phyloP scores from a whole-genome alignment of 148 eudicot species.

The Dysphania ambrosioides region DNA sequence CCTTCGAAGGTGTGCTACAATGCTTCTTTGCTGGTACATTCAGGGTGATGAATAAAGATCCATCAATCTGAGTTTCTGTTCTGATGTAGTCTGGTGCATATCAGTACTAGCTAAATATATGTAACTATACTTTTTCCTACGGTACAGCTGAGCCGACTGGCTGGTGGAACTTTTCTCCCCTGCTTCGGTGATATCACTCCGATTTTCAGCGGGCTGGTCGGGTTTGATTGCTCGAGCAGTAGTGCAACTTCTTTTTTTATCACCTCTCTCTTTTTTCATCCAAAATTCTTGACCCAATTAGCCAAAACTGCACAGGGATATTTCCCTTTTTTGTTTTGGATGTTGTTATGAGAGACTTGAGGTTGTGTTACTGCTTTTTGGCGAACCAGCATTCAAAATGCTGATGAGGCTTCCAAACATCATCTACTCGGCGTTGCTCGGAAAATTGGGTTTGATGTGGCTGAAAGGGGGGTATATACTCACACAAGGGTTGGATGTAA shows the following conservation, averaged over 20 bases:
- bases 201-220: constrained; percentile 2
- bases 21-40: constrained; percentile 81
- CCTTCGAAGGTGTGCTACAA: constrained; percentile 85
- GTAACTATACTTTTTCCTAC: constrained; percentile 14
- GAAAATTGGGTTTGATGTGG: constrained; percentile 5
- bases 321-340: constrained; percentile 7
- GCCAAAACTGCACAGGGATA: constrained; percentile 24
- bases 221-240: constrained; percentile 12
- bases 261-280: constrained; percentile 21
- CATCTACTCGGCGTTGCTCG: background rate
- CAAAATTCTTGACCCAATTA: constrained; percentile 30
- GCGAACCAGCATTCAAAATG: constrained; percentile 15
- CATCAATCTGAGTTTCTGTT: background rate
- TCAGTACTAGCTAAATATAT: constrained; percentile 9
- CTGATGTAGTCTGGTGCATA: constrained; percentile 7
- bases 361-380: constrained; percentile 23
- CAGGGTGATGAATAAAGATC: constrained; percentile 62
- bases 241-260: constrained; percentile 28
- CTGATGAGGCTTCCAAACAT: constrained; percentile 15
- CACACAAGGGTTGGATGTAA: constrained; percentile 9
- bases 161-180: constrained; percentile 16
- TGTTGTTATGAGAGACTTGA: constrained; percentile 12
- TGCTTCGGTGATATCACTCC: constrained; percentile 7
- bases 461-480: background rate
- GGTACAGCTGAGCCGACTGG: background rate